phyloP scores from a whole-genome alignment of 192 early-diverging fungal species.

The Piromyces finnis region DNA sequence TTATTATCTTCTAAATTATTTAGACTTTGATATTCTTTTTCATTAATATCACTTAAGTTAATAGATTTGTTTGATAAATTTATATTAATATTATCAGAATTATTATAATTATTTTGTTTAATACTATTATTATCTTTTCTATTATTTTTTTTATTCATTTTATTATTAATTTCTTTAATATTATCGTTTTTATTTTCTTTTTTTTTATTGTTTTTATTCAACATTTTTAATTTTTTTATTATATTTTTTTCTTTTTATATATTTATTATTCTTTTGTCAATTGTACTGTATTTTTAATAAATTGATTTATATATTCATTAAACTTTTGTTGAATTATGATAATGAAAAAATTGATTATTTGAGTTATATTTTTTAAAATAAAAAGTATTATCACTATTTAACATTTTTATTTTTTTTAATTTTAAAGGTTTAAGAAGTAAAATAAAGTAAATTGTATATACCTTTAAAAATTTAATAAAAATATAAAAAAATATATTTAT shows the following conservation, averaged over 20 bases:
- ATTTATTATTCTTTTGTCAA: neutral
- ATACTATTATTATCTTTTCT: neutral
- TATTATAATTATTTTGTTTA: neutral
- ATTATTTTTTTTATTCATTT: neutral
- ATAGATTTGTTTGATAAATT: neutral
- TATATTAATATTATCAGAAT: neutral
- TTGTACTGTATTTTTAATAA: neutral
- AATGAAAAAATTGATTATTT: neutral
- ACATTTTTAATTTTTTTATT: neutral
- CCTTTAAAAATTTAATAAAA: neutral
- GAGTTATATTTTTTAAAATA: neutral
- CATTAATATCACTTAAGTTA: neutral
- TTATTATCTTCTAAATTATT: neutral
- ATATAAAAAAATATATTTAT: neutral
- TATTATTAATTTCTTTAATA: neutral
- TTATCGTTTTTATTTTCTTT: neutral
- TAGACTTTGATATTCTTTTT: neutral
- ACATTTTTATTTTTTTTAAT: neutral
- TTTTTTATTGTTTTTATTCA: neutral
- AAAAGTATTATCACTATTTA: neutral
- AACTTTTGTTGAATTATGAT: neutral
- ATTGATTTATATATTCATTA: neutral
- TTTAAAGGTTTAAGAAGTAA: neutral
- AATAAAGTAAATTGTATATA: neutral
- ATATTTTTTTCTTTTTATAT: neutral